phyloP scores from a whole-genome alignment of 768 basidiomycete genomes.

The Ramaria sp. region DNA sequence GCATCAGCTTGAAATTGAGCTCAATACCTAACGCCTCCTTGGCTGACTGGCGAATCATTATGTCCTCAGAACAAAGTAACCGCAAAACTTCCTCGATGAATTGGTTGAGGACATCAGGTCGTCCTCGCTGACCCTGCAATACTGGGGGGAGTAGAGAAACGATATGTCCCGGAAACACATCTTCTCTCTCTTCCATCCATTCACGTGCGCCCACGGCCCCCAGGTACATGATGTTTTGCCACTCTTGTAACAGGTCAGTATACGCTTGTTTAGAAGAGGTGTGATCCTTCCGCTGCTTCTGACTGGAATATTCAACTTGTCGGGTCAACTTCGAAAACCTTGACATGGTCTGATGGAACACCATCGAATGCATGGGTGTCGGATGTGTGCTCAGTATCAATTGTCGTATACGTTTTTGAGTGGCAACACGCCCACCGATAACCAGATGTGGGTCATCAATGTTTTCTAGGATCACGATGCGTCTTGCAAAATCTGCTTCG shows the following conservation, averaged over 20 bases:
- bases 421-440: background rate
- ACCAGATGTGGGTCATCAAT: background rate
- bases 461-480: background rate
- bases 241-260: slow-evolving; percentile 27
- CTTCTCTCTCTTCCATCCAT: slow-evolving; percentile 29
- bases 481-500: background rate
- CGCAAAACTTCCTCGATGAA: slow-evolving; percentile 62
- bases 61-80: slow-evolving; percentile 50
- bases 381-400: background rate
- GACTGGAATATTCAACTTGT: background rate
- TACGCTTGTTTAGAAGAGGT: too few relatives aligned
- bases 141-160: background rate
- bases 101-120: slow-evolving; percentile 35
- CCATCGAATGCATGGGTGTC: background rate
- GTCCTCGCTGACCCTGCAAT: slow-evolving; percentile 17
- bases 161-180: background rate
- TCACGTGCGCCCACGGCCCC: slow-evolving; percentile 65
- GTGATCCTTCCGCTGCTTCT: background rate
- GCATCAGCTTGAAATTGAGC: slow-evolving; percentile 58
- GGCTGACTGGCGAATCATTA: slow-evolving; percentile 62
- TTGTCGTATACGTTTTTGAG: slow-evolving; percentile 3
- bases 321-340: background rate
- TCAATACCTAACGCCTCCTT: slow-evolving; percentile 75
- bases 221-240: slow-evolving; percentile 78
- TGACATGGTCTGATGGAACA: background rate